Base-by-base conservation (phyloP, 768 basidiomycete genomes). In the Strobilomyces dryophilus region DNA sequence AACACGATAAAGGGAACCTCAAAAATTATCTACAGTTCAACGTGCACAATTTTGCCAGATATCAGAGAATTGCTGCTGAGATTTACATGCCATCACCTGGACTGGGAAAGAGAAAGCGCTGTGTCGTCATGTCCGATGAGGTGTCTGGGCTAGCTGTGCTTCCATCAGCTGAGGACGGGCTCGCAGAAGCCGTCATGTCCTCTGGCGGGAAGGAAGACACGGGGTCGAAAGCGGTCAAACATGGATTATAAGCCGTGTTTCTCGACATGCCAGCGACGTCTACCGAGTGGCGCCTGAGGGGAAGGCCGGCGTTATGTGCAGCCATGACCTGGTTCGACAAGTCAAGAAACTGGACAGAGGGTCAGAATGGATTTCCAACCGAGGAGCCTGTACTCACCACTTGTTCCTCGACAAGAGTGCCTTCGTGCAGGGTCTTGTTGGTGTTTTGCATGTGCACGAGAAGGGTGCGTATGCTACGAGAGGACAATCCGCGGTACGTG, bases 381-480 rank as follows among this genome's bases (percentile, higher is more conserved):
- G n/a, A 17, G 32, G 27, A 6, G 44, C 8, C 27, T 3, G 11
- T 8, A 57, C 68, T 36, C 58, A 85, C 87, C 60, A 73, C 72
- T 51, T 79, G 74, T 59, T 88, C 85, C 60, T 85, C 83, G 11
- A 66, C 68, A 4, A 76, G 61, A 2, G 76, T 82, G 54, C 74
- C 72, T 18, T 71, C 60, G 61, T 84, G 79, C 32, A 83, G 70
- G 15, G 76, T 73, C 51, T 75, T 73, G 44, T 78, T 76, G 3
- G 71, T 74, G 40, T 79, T 76, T 56, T 87, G 79, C 80, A 86
- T 84, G 61, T 88, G 83, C 2, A 87, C 82, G 8, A 89, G 75
- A 47, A 89, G 73, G 0, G 84, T 87, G 60, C 87, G 75, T 37
- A 89, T 83, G 1, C 85, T 87, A 26, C 79, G 77, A 57, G 79